Evolutionary conservation across 208 protist genomes (phyloP), one percentile per base, ranked within the genome.

Genomic region (Trypanosoma scelopori): DNA sequence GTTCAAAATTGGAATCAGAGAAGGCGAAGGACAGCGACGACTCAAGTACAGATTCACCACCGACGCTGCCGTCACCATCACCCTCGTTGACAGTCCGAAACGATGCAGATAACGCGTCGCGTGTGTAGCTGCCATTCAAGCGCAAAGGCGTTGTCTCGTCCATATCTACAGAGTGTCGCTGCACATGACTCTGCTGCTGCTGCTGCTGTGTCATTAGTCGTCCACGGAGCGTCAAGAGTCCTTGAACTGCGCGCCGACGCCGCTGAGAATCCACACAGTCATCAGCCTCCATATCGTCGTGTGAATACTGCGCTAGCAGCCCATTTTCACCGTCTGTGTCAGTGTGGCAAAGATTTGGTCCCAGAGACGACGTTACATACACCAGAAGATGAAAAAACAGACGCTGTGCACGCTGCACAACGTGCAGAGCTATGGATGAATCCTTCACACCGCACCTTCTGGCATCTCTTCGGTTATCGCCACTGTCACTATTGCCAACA

Each of bases 321-420:
- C 18, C 3, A 1, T 49, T 41, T 52, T 35, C 43, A 27, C 22
- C 28, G 7, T 63, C 27, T n/a, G 4, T 0, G 4, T 39, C 43
- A 3, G 5, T 6, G 0, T 9, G 37, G 37, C 37, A 45, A 20
- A 52, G 45, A 5, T 5, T 5, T 37, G 32, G 37, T 39, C 25
- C 30, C 45, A 65, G n/a, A 28, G 66, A 71, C 28, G 66, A 71
- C 28, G 66, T 48, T 0, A 64, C 49, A 49, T 71, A 71, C 5
- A 37, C 43, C 0, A 52, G 27, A 16, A 71, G 48, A 32, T 71
- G 49, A 61, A 43, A 71, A 55, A 65, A 71, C 12, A 71, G 27
- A 27, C 52, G 30, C 50, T 71, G 66, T 20, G 56, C 48, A 16
- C 66, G 66, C 25, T 65, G 66, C 45, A 65, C 18, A 39, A 71